Conservation (phyloP, 805 yeast species). For the Zygotorulaspora sp. region DNA sequence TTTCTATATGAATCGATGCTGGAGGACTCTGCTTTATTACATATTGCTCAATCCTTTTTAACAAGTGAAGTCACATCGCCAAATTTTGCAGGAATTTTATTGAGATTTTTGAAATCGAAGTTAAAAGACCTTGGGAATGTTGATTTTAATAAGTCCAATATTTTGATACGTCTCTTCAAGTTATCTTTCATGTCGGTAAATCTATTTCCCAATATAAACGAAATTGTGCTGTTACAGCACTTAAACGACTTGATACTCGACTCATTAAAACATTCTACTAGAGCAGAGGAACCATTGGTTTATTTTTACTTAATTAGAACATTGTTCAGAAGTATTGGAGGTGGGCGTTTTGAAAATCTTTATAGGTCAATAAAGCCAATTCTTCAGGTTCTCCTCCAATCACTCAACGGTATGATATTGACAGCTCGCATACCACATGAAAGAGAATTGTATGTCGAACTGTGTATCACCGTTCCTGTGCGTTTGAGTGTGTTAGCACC, state of each 20-base stretch:
- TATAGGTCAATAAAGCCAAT: conserved; percentile 92
- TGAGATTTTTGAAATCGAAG: conserved; percentile 69
- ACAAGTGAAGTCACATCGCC: conserved; percentile 95
- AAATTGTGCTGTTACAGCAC: conserved; percentile 82
- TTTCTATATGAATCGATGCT: conserved; percentile 74
- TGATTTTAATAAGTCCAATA: conserved; percentile 70
- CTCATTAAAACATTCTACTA: conserved; percentile 72
- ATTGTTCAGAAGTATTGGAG: conserved; percentile 89
- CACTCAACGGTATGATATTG: conserved; percentile 74
- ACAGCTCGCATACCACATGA: conserved; percentile 87
- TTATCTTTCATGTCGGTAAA: conserved; percentile 94
- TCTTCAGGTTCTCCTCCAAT: conserved; percentile 78
- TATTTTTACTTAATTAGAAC: conserved; percentile 86
- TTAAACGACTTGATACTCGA: conserved; percentile 76
- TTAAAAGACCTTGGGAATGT: conserved; percentile 76
- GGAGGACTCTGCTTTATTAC: conserved; percentile 77
- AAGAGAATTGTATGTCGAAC: conserved; percentile 88
- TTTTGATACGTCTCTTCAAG: conserved; percentile 81
- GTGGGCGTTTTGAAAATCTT: conserved; percentile 89
- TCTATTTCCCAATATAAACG: conserved; percentile 82
- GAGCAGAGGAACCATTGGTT: conserved; percentile 84
- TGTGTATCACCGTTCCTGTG: conserved; percentile 94
- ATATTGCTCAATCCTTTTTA: conserved; percentile 87
- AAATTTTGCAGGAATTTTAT: conserved; percentile 78
- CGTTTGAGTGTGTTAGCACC: conserved; percentile 91